Base-by-base conservation (phyloP, 371 early-diverging fungal species). In the Fennellomyces sp. region DNA sequence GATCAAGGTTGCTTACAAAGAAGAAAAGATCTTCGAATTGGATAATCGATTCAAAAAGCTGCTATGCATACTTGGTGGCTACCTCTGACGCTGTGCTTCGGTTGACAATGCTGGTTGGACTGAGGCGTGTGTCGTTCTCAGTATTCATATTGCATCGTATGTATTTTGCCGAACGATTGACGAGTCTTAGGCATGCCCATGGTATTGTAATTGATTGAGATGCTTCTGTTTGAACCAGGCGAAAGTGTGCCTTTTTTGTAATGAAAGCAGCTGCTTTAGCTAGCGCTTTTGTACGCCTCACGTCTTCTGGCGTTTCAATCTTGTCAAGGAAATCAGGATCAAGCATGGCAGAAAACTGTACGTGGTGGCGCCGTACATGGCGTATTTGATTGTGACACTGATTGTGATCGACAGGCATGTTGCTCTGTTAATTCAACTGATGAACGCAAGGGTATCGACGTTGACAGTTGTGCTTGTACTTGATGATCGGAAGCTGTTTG, bases 231-330 rank as follows among this genome's bases (percentile, higher is more conserved):
- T n/a, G n/a, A n/a, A n/a, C n/a, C n/a, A 23, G 8, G 21, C 45
- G 45, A 45, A 12, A 45, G 23, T 45, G 45, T 45, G 45, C 45
- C 21, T 45, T 45, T 45, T 45, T 45, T 45, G 45, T 7, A 12
- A 45, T 45, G 45, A 45, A 45, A 12, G 45, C 21, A 19, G 21
- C 15, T 26, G 26, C 48, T 48, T 48, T 48, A 5, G 48, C 38
- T 38, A 38, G 38, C 3, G 2, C 38, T 7, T 48, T 13, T 48
- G 15, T 48, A 3, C 7, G 38, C 7, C 2, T 48, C 2, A 48
- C 13, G 27, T 48, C 48, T 25, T 48, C 48, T 25, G 48, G 48
- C 2, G 48, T 48, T 48, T 48, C 48, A 2, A 48, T 48, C 2
- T 25, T 2, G 27, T 48, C 8, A 3, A 48, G 48, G 8, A 26